Percentiles rank a stretch among this genome's conserved stretches.
Evolutionary conservation across 1,284 basidiomycete species (phyloP).

Genomic region (Moesziomyces sp.): DNA sequence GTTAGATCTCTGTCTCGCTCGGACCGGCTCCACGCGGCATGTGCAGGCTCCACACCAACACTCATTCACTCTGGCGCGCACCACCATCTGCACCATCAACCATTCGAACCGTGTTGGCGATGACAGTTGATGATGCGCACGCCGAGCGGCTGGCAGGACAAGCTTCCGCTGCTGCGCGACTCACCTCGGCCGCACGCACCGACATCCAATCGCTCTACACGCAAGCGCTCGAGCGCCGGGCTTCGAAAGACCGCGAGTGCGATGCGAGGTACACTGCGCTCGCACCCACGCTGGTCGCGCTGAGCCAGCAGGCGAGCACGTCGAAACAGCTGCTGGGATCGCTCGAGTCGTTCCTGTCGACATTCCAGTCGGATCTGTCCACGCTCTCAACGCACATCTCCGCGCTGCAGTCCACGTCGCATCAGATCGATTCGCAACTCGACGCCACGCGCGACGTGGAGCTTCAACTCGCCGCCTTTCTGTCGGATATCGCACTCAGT

Average conservation of each 20-base stretch:
- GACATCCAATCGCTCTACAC: conserved; percentile 31
- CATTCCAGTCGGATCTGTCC: conserved; percentile 91
- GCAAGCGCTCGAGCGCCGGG: conserved; percentile 3
- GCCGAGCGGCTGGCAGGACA: conserved; percentile 32
- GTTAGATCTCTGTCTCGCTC: conserved; percentile 11
- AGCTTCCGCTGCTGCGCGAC: conserved; percentile 11
- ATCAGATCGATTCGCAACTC: conserved; percentile 85
- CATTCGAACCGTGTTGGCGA: background rate
- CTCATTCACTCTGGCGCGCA: background rate
- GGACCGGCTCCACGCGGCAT: conserved; percentile 6
- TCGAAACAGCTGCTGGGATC: conserved; percentile 75
- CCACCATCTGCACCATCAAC: background rate
- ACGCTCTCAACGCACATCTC: conserved; percentile 94
- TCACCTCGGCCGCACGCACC: conserved; percentile 5
- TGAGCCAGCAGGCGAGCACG: conserved; percentile 77
- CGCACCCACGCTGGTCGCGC: conserved; percentile 28
- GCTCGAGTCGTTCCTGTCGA: conserved; percentile 88
- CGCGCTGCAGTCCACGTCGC: conserved; percentile 87
- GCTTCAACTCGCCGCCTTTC: conserved; percentile 81
- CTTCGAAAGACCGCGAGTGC: conserved; percentile 1
- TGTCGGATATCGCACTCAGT: conserved; percentile 83
- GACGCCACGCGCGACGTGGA: conserved; percentile 86
- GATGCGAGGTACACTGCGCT: conserved; percentile 12
- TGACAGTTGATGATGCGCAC: conserved; percentile 30
- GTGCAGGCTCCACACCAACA: conserved; percentile 16